Evolutionary conservation across 257 asterid genomes (phyloP), one percentile per base, ranked within the genome.

Genomic region (Solanum chaucha): DNA sequence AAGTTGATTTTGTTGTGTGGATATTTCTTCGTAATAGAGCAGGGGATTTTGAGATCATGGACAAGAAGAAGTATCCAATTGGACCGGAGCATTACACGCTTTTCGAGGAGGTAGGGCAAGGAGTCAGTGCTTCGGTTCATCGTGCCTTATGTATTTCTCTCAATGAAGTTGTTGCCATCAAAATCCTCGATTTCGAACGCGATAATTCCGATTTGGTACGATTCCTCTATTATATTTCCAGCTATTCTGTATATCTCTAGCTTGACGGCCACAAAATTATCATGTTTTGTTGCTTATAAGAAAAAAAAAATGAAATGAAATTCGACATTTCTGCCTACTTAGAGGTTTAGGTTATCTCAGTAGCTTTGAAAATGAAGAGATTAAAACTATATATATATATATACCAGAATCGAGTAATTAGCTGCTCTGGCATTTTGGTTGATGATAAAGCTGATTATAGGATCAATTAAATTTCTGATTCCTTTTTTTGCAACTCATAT

Each of bases 141-240:
- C 98, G 98, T 34, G 98, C 99, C 1, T 92, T 91, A 11, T 97
- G 99, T 92, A 87, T 35, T 74, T 87, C 95, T n/a, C 89, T 91
- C 80, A 88, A 94, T 55, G 97, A 97, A 89, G 83, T 94, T 44
- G 98, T 95, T 48, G 99, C 99, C 59, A 87, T 97, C 85, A 97
- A 97, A 93, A 92, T 97, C 86, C 97, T 97, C 80, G 99, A 97
- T 90, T 97, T 95, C 75, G 98, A 97, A 91, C 97, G 99, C 30
- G 92, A 89, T 78, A 97, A 97, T 77, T 91, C 95, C 73, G 95
- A 97, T 93, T 93, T 97, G 98, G 99, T 96, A 90, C 67, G 26
- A 13, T 24, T 38, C 38, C 19, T 59, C 28, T 10, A 7, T 64
- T 59, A 59, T 59, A 22, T 17, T 81, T 3, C 36, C 26, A 55